Evolutionary conservation across 176 grass and related monocot genomes (phyloP).

Genomic region (Oryza australiensis): DNA sequence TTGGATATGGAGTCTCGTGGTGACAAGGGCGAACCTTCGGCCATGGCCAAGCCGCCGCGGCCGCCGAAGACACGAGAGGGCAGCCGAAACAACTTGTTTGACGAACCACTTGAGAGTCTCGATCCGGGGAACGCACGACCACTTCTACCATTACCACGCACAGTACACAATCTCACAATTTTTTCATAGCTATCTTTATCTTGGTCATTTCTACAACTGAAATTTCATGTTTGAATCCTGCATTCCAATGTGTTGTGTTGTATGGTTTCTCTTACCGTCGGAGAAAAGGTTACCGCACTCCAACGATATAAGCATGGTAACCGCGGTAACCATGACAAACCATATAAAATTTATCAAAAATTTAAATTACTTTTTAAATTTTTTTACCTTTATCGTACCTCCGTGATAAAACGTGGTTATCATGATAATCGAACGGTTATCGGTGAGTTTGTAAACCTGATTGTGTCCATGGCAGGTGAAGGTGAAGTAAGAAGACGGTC

Average conservation of each 20-base stretch:
- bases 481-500: background rate
- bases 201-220: background rate
- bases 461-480: background rate
- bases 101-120: conserved; percentile 19
- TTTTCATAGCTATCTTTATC: background rate
- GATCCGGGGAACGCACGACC: background rate
- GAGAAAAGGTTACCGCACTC: too few relatives aligned
- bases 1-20: background rate
- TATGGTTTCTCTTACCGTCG: too few relatives aligned
- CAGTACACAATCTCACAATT: too few relatives aligned
- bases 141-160: background rate
- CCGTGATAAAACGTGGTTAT: too few relatives aligned
- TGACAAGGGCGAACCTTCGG: background rate
- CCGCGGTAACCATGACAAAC: too few relatives aligned
- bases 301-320: too few relatives aligned
- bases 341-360: too few relatives aligned
- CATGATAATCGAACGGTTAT: too few relatives aligned
- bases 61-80: background rate
- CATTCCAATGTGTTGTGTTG: background rate
- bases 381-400: too few relatives aligned
- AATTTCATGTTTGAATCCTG: background rate
- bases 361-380: too few relatives aligned
- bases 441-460: too few relatives aligned
- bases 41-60: background rate
- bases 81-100: background rate